Base-by-base conservation (phyloP, 1,284 basidiomycete genomes). In the Moesziomyces antarcticus region DNA sequence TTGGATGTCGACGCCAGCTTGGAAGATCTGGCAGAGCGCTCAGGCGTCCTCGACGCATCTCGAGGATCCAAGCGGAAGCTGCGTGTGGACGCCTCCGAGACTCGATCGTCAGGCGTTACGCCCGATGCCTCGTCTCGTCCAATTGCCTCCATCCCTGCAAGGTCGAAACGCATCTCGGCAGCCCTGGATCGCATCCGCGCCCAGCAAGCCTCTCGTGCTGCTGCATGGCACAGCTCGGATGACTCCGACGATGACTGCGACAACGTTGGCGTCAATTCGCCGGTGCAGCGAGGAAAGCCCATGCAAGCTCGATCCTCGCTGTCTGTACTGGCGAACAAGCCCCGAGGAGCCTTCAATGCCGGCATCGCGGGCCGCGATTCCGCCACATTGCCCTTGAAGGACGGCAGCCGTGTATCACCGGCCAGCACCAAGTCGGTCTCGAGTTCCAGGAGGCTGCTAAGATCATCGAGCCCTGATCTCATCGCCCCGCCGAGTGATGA, bases 51-150 rank as follows among this genome's bases (percentile, higher is more conserved):
- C 18, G 68, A 72, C 14, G 68, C 21, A 7, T 46, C 60, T 25
- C 61, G 73, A 11, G 73, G 73, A 3, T 54, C 33, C 43, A 75
- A 75, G 48, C 57, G 73, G 16, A 75, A 75, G 59, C 49, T 75
- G 21, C 54, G 53, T 25, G 24, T 47, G 5, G 25, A 13, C 16
- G 45, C 35, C 5, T 18, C 5, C 4, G 27, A 35, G 10, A 18
- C 11, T 13, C 22, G 30, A 5, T 37, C 8, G 13, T 14, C 9
- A 3, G 42, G 42, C 30, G 24, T 30, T 5, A 20, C 14, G n/a
- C 20, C 35, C 14, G 41, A 45, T 25, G 24, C 41, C 7, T 33
- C 22, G 7, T 10, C 45, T 5, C 70, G 73, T 2, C 42, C 30
- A 11, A 75, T 75, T 24, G 65, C 68, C 3, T 61, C 65, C 7